Percentiles rank a stretch among this genome's conserved stretches.
These are phyloP conservation scores for Monilinia fructigena DNA, from an alignment of 2,329 filamentous ascomycete species.

Conservation along the genomic window DNA sequence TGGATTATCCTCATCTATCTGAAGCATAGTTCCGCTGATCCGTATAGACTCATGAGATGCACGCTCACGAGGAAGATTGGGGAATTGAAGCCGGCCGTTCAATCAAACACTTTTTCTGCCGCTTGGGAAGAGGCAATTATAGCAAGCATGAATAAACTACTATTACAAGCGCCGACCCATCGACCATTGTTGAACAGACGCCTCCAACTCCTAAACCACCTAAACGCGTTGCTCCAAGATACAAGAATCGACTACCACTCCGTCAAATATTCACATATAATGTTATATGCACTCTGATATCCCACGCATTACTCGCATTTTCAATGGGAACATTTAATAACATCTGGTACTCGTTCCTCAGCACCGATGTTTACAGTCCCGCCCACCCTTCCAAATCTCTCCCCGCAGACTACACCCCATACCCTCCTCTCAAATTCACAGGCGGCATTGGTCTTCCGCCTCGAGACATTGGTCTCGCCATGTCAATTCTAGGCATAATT, in stretches of 20 bases:
- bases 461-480: conserved; percentile 70
- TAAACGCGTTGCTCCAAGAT: conserved; percentile 35
- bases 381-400: conserved; percentile 23
- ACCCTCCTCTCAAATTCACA: conserved; percentile 48
- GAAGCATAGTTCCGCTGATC: conserved; percentile 22
- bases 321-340: conserved; percentile 61
- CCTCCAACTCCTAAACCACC: conserved; percentile 27
- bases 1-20: not conserved
- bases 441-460: conserved; percentile 75
- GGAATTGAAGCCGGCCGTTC: conserved; percentile 34
- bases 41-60: conserved; percentile 42
- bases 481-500: conserved; percentile 72
- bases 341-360: conserved; percentile 62
- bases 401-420: conserved; percentile 50
- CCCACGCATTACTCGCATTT: conserved; percentile 57
- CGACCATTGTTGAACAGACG: conserved; percentile 21
- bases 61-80: conserved; percentile 38
- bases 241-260: conserved; percentile 48
- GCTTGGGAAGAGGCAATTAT: conserved; percentile 18
- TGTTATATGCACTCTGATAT: conserved; percentile 49
- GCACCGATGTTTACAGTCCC: conserved; percentile 51
- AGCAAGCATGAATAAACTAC: conserved; percentile 22
- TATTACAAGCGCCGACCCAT: conserved; percentile 15
- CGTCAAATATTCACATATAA: conserved; percentile 41
- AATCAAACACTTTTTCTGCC: conserved; percentile 27